Percentiles rank a stretch among this genome's conserved stretches.
These are phyloP conservation scores for Urochloa ruziziensis DNA, from an alignment of 176 grass and related monocot species.

Conservation along the genomic window DNA sequence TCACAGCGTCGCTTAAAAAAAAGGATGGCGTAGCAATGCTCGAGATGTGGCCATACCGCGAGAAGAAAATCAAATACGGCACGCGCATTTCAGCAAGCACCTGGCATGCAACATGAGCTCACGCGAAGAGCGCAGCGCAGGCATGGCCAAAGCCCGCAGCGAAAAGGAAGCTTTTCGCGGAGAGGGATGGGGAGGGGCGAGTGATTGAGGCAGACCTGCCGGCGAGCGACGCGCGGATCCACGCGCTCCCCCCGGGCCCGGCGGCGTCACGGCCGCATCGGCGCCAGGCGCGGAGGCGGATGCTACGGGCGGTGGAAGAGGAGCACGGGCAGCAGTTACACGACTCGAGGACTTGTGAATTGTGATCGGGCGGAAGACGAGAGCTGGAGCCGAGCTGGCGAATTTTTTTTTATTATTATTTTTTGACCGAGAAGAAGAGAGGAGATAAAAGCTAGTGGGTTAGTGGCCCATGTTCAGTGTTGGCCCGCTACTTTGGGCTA, in stretches of 20 bases:
- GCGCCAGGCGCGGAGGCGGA: background rate
- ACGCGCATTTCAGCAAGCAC: constrained; percentile 39
- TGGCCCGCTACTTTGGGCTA: too few relatives aligned
- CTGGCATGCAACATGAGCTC: background rate
- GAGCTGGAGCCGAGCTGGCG: too few relatives aligned
- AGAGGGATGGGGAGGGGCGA: background rate
- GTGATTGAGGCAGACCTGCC: constrained; percentile 3
- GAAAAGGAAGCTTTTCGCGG: background rate
- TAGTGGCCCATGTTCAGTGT: too few relatives aligned
- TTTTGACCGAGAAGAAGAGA: too few relatives aligned
- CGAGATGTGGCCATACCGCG: background rate
- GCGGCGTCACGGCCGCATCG: constrained; percentile 20
- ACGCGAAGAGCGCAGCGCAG: too few relatives aligned
- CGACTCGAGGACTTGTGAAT: too few relatives aligned
- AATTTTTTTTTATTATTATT: too few relatives aligned
- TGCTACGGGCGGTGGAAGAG: background rate
- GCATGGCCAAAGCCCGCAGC: background rate
- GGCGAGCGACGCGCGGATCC: background rate
- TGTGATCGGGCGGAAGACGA: too few relatives aligned
- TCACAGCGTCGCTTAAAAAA: background rate
- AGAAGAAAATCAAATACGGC: background rate
- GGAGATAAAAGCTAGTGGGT: too few relatives aligned
- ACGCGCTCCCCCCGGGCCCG: background rate
- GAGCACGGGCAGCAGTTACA: too few relatives aligned
- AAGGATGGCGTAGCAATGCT: background rate